A percentile compares a stretch with the other conserved stretches of the same genome.
Conservation (phyloP, 1,284 basidiomycete species). For the Rhizoctonia solani region DNA sequence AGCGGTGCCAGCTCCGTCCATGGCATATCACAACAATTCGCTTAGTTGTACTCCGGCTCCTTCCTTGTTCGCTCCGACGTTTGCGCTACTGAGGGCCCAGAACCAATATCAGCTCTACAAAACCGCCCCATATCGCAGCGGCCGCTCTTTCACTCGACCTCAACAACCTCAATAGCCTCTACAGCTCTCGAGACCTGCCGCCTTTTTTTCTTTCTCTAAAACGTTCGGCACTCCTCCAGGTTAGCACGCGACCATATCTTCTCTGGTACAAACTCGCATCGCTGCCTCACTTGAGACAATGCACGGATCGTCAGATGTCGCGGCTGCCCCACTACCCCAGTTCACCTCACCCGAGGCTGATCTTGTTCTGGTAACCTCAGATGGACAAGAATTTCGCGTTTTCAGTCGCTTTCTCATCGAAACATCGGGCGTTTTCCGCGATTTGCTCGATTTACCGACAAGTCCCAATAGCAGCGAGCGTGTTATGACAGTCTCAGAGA, state of each 20-base stretch:
- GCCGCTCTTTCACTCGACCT: too few species aligned
- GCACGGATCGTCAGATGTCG: neutral
- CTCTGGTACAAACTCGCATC: neutral
- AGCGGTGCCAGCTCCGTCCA: conserved; percentile 33
- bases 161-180: too few species aligned
- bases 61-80: conserved; percentile 8
- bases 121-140: neutral
- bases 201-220: too few species aligned
- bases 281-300: neutral
- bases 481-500: conserved; percentile 28
- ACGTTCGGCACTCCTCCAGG: too few species aligned
- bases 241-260: too few species aligned
- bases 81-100: neutral
- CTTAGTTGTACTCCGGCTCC: conserved; percentile 19
- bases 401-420: conserved; percentile 34
- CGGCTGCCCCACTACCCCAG: conserved; percentile 1
- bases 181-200: neutral
- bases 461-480: conserved; percentile 11
- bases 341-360: conserved; percentile 35
- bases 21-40: neutral
- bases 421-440: conserved; percentile 31
- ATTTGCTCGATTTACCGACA: conserved; percentile 27
- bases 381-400: conserved; percentile 24
- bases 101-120: conserved; percentile 9
- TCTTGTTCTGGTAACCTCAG: conserved; percentile 30